Conservation (phyloP, 768 basidiomycete genomes). For the Butyriboletus loyo region DNA sequence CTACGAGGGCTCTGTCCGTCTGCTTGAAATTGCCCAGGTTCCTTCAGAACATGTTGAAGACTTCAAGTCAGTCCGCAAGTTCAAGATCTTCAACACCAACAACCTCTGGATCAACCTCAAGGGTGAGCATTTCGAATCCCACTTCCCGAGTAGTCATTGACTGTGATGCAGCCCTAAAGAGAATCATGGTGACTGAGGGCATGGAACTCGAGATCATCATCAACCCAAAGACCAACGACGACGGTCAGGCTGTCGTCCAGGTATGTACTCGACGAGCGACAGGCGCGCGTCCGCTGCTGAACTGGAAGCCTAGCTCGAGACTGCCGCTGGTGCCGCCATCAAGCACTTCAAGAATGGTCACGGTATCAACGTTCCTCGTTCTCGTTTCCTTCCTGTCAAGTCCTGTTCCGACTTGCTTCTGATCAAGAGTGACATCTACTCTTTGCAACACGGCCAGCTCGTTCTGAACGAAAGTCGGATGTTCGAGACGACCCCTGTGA, state of each 20-base stretch:
- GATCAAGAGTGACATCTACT: conserved; percentile 70
- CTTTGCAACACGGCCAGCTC: conserved; percentile 64
- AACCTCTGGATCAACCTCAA: conserved; percentile 57
- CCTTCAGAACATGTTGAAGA: conserved; percentile 70
- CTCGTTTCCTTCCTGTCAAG: conserved; percentile 67
- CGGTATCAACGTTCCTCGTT: conserved; percentile 72
- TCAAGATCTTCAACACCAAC: conserved; percentile 81
- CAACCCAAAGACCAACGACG: conserved; percentile 67
- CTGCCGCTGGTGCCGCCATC: conserved; percentile 73
- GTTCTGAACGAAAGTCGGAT: conserved; percentile 57
- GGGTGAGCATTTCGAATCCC: conserved; percentile 26
- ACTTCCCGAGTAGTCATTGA: conserved; percentile 1
- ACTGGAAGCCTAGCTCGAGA: conserved; percentile 50
- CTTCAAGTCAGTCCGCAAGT: conserved; percentile 73
- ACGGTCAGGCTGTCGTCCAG: conserved; percentile 70
- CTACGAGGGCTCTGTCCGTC: conserved; percentile 61
- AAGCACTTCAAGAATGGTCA: conserved; percentile 66
- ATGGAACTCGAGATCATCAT: conserved; percentile 81
- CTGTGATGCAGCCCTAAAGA: conserved; percentile 56
- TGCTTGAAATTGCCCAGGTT: conserved; percentile 78
- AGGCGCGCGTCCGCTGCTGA: background rate
- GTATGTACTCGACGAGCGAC: conserved; percentile 20
- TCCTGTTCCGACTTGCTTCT: conserved; percentile 61
- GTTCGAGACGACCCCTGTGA: conserved; percentile 64
- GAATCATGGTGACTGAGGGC: conserved; percentile 62